These are phyloP conservation scores for Penicillium sp. DNA, from an alignment of 2,329 filamentous ascomycete genomes.

Conservation along the genomic window DNA sequence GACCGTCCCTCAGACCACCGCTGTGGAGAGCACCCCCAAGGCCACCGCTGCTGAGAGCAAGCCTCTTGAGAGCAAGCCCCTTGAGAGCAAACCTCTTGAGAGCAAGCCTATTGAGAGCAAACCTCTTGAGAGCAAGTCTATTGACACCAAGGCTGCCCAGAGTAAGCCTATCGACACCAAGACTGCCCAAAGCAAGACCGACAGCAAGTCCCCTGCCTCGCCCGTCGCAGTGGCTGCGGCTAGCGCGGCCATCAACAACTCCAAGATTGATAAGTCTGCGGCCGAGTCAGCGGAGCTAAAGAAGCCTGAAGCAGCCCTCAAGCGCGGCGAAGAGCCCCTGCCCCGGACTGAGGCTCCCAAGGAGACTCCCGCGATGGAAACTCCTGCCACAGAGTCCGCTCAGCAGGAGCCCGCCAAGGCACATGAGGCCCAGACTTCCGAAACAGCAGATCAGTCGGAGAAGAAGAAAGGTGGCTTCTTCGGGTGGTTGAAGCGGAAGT, in stretches of 20 bases:
- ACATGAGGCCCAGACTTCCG: conserved; percentile 1
- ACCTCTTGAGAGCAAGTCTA: not conserved
- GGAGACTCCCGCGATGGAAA: conserved; percentile 1
- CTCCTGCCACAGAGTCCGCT: not conserved
- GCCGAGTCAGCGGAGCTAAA: conserved; percentile 15
- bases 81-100: not conserved
- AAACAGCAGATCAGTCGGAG: conserved; percentile 34
- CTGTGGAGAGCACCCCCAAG: too few relatives aligned
- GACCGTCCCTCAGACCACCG: too few relatives aligned
- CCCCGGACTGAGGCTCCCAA: conserved; percentile 5
- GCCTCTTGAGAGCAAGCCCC: not conserved
- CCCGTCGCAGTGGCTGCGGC: conserved; percentile 21
- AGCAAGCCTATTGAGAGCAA: not conserved
- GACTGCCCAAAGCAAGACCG: not conserved
- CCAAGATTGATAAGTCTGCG: conserved; percentile 21
- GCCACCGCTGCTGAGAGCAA: not conserved
- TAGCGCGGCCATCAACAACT: conserved; percentile 18
- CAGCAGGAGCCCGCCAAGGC: conserved; percentile 2
- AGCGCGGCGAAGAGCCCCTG: conserved; percentile 24
- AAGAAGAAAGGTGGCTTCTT: conserved; percentile 35
- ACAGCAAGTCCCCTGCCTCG: conserved; percentile 4
- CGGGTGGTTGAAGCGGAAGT: conserved; percentile 18
- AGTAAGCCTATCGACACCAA: not conserved
- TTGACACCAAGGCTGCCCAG: too few relatives aligned
- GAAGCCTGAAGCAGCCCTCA: conserved; percentile 23